phyloP scores from a whole-genome alignment of 805 yeast genomes.

The Metschnikowia vanudenii region DNA sequence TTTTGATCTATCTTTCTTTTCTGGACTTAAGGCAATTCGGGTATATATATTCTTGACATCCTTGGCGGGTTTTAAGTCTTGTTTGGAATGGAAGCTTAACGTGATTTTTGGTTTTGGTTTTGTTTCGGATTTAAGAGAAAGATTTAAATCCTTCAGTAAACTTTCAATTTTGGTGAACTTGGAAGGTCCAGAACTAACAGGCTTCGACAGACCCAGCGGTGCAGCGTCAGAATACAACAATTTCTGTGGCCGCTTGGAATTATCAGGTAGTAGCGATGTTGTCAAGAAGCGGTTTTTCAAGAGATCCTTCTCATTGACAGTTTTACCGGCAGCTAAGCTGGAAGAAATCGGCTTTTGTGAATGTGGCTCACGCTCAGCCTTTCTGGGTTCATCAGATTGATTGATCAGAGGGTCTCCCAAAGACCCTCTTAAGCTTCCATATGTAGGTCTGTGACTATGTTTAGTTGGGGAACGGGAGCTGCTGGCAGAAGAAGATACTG shows the following conservation, averaged over 20 bases:
- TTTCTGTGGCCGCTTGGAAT: conserved; percentile 16
- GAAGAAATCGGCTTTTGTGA: conserved; percentile 32
- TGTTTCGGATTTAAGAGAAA: background rate
- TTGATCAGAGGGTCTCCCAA: conserved; percentile 7
- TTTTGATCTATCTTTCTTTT: conserved; percentile 1
- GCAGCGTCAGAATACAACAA: conserved; percentile 5
- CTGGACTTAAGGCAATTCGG: background rate
- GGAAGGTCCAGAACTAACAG: background rate
- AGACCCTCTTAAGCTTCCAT: conserved; percentile 9
- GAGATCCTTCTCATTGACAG: conserved; percentile 8
- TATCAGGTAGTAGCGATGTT: conserved; percentile 35
- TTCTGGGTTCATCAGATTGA: background rate
- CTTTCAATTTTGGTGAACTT: background rate
- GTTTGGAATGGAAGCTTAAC: conserved; percentile 1
- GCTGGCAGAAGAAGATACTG: conserved; percentile 1
- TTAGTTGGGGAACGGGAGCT: conserved; percentile 18
- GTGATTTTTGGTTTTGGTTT: background rate
- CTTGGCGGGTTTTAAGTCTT: background rate
- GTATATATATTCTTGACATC: background rate
- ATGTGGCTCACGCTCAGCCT: conserved; percentile 12
- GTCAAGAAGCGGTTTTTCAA: conserved; percentile 35
- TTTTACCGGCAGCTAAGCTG: conserved; percentile 31
- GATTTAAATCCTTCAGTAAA: background rate
- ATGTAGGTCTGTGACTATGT: conserved; percentile 7
- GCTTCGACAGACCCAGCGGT: background rate